A percentile compares a stretch with the other conserved stretches of the same genome.
phyloP scores from a whole-genome alignment of 2,329 filamentous ascomycete genomes.

The Ophiostoma himal-ulmi region DNA sequence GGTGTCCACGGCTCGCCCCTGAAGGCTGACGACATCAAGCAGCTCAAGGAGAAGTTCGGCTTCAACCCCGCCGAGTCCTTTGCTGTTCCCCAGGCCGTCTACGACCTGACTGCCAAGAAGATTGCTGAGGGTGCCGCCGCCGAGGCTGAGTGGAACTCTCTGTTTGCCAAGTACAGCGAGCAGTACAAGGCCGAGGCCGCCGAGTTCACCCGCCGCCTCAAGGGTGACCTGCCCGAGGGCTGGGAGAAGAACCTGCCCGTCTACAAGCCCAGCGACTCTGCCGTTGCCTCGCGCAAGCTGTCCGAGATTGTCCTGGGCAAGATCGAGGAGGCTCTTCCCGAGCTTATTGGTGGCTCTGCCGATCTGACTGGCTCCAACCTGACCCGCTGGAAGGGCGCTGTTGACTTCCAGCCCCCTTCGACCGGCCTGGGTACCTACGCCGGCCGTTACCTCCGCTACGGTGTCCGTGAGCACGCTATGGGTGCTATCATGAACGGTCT shows the following conservation, averaged over 20 bases:
- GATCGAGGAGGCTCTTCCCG: conserved; percentile 75
- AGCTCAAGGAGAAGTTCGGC: conserved; percentile 90
- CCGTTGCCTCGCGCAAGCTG: conserved; percentile 89
- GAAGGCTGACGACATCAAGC: conserved; percentile 88
- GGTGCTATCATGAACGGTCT: conserved; percentile 92
- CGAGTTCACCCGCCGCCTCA: conserved; percentile 75
- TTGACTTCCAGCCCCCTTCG: conserved; percentile 92
- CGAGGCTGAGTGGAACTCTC: conserved; percentile 92
- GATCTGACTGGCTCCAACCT: conserved; percentile 98
- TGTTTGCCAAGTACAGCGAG: conserved; percentile 78
- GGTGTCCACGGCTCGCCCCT: conserved; percentile 94
- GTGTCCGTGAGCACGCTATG: conserved; percentile 90
- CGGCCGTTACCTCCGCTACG: conserved; percentile 88
- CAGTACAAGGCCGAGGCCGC: conserved; percentile 72
- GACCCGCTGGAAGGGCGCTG: conserved; percentile 93
- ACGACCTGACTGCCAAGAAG: conserved; percentile 83
- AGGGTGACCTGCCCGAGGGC: conserved; percentile 80
- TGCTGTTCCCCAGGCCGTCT: conserved; percentile 88
- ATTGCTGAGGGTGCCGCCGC: conserved; percentile 77
- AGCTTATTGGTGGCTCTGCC: conserved; percentile 91
- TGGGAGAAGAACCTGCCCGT: conserved; percentile 92
- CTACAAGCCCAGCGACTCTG: conserved; percentile 79
- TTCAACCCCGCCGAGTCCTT: conserved; percentile 95
- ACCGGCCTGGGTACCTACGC: conserved; percentile 76
- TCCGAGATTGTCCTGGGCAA: conserved; percentile 90